Evolutionary conservation across 257 asterid species (phyloP).

Genomic region (Verbascum thapsus): DNA sequence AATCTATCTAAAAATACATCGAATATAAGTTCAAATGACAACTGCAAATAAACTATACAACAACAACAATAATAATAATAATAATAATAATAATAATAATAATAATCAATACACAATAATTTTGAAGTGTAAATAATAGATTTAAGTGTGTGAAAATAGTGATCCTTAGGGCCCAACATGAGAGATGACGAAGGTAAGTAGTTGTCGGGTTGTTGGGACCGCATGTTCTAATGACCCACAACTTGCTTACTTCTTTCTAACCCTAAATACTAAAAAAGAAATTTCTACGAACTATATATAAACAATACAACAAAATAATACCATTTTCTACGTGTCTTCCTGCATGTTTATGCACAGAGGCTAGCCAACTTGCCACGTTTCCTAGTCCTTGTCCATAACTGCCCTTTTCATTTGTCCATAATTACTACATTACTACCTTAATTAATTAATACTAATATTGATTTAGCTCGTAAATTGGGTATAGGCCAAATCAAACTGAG

Average conservation of each 20-base stretch:
- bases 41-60: background rate
- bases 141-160: too few species aligned
- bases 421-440: background rate
- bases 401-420: background rate
- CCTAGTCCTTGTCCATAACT: background rate
- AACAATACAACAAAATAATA: too few species aligned
- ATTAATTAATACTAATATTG: too few species aligned
- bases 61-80: too few species aligned
- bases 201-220: slow-evolving; percentile 44
- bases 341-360: slow-evolving; percentile 37
- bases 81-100: too few species aligned
- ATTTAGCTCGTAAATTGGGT: too few species aligned
- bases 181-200: slow-evolving; percentile 28
- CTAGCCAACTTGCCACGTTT: slow-evolving; percentile 44
- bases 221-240: slow-evolving; percentile 31
- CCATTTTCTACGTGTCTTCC: slow-evolving; percentile 37
- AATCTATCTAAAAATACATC: too few species aligned
- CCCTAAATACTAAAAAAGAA: background rate
- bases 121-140: too few species aligned
- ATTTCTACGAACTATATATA: too few species aligned
- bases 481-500: too few species aligned
- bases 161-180: slow-evolving; percentile 21
- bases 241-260: background rate
- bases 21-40: too few species aligned
- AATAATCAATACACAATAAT: too few species aligned